Percentiles rank a stretch among this genome's conserved stretches.
Evolutionary conservation across 1,139 yeast species (phyloP).

Genomic region (Suhomyces ambrosiae): DNA sequence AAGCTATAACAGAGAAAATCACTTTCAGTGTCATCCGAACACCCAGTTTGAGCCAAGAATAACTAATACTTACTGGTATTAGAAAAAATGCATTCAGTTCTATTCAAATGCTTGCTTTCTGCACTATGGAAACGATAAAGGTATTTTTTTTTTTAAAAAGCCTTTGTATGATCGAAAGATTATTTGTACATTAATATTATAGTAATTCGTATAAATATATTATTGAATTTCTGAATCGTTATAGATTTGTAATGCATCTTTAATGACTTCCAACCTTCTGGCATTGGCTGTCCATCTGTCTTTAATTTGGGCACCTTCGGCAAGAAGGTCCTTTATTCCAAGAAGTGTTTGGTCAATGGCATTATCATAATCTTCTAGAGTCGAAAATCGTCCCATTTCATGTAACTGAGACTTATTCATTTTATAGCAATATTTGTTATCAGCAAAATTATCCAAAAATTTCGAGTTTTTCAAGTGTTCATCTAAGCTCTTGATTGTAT

Average conservation of each 20-base stretch:
- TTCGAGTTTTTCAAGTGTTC: constrained; percentile 29
- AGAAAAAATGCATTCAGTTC: not conserved
- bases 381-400: constrained; percentile 5
- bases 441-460: constrained; percentile 26
- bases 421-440: constrained; percentile 24
- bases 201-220: constrained; percentile 1
- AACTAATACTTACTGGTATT: too few relatives aligned
- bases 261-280: constrained; percentile 30
- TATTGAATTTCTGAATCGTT: constrained; percentile 12
- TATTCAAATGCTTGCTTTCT: too few relatives aligned
- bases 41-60: too few relatives aligned
- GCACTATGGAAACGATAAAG: not conserved
- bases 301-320: constrained; percentile 35
- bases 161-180: constrained; percentile 2
- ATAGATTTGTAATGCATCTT: constrained; percentile 19
- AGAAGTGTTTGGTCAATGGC: constrained; percentile 29
- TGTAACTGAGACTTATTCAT: constrained; percentile 13
- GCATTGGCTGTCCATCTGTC: constrained; percentile 42
- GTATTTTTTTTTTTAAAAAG: not conserved
- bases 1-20: too few relatives aligned
- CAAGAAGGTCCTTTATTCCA: constrained; percentile 31
- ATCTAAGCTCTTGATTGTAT: constrained; percentile 22
- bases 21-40: too few relatives aligned
- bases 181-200: constrained; percentile 9
- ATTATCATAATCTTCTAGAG: constrained; percentile 36